These are phyloP conservation scores for Ophiocordyceps sinensis DNA, from an alignment of 2,329 filamentous ascomycete species.

Conservation along the genomic window DNA sequence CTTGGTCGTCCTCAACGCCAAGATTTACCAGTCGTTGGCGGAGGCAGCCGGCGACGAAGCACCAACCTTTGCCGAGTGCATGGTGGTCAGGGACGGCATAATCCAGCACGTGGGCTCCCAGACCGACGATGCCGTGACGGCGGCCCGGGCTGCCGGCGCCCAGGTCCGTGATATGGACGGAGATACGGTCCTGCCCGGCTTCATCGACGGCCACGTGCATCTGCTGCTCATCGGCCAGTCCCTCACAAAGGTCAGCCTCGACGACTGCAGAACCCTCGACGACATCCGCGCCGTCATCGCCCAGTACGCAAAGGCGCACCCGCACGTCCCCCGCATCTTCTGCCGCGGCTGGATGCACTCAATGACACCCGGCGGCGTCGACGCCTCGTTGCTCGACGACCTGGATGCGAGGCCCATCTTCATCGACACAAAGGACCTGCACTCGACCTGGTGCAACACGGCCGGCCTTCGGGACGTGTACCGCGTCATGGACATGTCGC, in stretches of 20 bases:
- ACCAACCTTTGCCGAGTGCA: constrained; percentile 8
- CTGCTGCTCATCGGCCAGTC: constrained; percentile 39
- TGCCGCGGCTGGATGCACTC: constrained; percentile 42
- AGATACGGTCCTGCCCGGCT: constrained; percentile 33
- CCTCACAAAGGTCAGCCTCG: constrained; percentile 33
- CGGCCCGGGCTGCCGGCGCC: constrained; percentile 11
- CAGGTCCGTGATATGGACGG: constrained; percentile 14
- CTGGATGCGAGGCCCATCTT: constrained; percentile 39
- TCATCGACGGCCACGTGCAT: constrained; percentile 44
- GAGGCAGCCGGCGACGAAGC: no score
- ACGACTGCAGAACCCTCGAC: constrained; percentile 29
- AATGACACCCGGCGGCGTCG: constrained; percentile 29
- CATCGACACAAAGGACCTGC: constrained; percentile 41
- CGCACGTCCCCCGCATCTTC: constrained; percentile 31
- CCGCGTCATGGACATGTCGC: constrained; percentile 23
- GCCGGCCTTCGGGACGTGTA: constrained; percentile 30
- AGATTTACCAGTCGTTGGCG: no score
- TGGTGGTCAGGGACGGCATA: constrained; percentile 18
- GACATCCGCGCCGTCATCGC: constrained; percentile 34
- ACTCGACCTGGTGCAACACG: constrained; percentile 41
- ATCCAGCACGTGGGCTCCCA: constrained; percentile 19
- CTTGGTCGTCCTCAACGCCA: no score
- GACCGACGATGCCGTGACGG: constrained; percentile 8
- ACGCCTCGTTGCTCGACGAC: constrained; percentile 31
- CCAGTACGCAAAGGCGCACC: constrained; percentile 29